A percentile compares a stretch with the other conserved stretches of the same genome.
phyloP scores from a whole-genome alignment of 495 filamentous ascomycete species.

The Corynascus novoguineensis region DNA sequence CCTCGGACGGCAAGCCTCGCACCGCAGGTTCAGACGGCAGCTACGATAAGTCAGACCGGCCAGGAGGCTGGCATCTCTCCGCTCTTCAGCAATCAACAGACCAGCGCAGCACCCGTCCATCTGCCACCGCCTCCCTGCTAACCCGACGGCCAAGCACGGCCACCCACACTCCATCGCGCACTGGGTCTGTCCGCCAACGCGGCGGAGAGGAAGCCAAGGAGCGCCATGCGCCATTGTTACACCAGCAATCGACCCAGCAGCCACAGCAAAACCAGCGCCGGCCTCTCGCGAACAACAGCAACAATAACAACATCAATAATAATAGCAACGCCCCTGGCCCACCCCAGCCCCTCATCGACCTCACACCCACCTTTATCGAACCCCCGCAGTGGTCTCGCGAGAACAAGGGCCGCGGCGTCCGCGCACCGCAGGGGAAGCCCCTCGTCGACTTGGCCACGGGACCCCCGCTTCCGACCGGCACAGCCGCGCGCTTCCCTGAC shows the following conservation, averaged over 20 bases:
- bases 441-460: slow-evolving; percentile 55
- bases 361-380: slow-evolving; percentile 68
- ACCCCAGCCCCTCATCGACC: slow-evolving; percentile 56
- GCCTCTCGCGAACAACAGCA: neutral
- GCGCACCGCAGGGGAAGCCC: slow-evolving; percentile 52
- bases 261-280: slow-evolving; percentile 1
- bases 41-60: slow-evolving; percentile 18
- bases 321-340: slow-evolving; percentile 20
- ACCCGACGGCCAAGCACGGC: slow-evolving; percentile 17
- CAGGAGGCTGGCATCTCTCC: slow-evolving; percentile 45
- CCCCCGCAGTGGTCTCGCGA: slow-evolving; percentile 60
- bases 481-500: slow-evolving; percentile 3
- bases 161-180: slow-evolving; percentile 4
- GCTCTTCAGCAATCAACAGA: slow-evolving; percentile 40
- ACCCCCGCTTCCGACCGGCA: neutral
- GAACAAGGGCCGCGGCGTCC: slow-evolving; percentile 62
- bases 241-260: neutral
- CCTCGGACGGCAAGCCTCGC: neutral
- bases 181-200: slow-evolving; percentile 2
- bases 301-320: neutral
- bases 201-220: neutral
- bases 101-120: slow-evolving; percentile 22
- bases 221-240: neutral
- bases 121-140: slow-evolving; percentile 12
- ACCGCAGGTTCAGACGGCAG: neutral